Evolutionary conservation across 1,284 basidiomycete species (phyloP).

Genomic region (Austropuccinia psidii): DNA sequence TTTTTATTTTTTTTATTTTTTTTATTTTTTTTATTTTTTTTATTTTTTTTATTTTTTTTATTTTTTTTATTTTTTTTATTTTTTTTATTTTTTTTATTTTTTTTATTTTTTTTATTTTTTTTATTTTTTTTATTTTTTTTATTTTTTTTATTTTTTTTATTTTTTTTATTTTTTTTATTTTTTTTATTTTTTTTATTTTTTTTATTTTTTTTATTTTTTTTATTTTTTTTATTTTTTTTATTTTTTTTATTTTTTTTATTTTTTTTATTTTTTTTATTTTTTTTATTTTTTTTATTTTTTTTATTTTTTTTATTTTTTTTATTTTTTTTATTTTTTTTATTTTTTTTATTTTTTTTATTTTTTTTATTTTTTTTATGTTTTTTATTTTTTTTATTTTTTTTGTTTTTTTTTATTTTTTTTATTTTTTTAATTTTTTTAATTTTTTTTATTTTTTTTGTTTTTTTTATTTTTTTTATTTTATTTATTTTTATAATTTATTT

Average conservation of each 20-base stretch:
- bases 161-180: neutral
- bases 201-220: neutral
- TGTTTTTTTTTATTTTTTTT: neutral
- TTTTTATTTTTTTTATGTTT: neutral
- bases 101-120: neutral
- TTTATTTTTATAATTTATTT: neutral
- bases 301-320: neutral
- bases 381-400: neutral
- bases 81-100: neutral
- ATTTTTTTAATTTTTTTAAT: neutral
- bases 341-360: neutral
- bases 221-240: neutral
- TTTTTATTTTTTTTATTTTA: neutral
- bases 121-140: neutral
- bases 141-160: neutral
- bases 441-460: neutral
- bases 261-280: neutral
- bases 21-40: neutral
- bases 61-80: neutral
- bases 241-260: neutral
- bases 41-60: neutral
- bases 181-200: neutral
- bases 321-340: neutral
- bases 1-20: neutral
- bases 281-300: neutral